Base-by-base conservation (phyloP, 306 rosid species). In the Trichosanthes truncata region DNA sequence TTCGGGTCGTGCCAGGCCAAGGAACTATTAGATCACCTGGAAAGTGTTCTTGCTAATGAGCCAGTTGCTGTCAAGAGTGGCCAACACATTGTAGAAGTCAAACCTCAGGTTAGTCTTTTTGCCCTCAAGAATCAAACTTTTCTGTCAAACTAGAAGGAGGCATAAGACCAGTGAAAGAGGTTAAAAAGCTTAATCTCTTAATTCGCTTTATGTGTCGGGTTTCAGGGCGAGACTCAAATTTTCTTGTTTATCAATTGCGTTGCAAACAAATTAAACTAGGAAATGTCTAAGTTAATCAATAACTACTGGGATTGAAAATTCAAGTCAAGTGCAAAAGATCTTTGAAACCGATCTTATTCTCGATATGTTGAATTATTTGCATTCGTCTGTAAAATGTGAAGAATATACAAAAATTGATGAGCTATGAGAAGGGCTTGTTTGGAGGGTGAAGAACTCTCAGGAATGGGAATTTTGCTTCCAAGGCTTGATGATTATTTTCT, bases 21-120 rank as follows among this genome's bases (percentile, higher is more conserved):
- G 90, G 98, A 93, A 80, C 97, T 93, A 79, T 88, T 93, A 46
- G 94, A 93, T 84, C 98, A 93, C 86, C 89, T 93, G 43, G 98
- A 91, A 79, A 90, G 98, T 80, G 98, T 93, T 84, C 97, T 93
- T 40, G 83, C 96, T 20, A 93, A 93, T 79, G 98, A 91, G 84
- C 98, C 98, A 4, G 98, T 93, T 60, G 82, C 96, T 10, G 97
- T 93, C 81, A 93, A 91, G 82, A 93, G 98, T 73, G 92, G 96
- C 55, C 93, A 80, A 80, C 87, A 82, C 78, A 86, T 90, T 74
- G 98, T 93, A 5, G 98, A 93, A 88, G 98, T 93, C 53, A 93
- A 93, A 88, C 98, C 98, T 78, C 98, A 93, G 98, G 98, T 91
- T 68, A 62, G 86, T 73, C 74, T 18, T 74, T 46, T 25, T 26